Base-by-base conservation (phyloP, 2,329 filamentous ascomycete genomes). In the Stenocarpella maydis region DNA sequence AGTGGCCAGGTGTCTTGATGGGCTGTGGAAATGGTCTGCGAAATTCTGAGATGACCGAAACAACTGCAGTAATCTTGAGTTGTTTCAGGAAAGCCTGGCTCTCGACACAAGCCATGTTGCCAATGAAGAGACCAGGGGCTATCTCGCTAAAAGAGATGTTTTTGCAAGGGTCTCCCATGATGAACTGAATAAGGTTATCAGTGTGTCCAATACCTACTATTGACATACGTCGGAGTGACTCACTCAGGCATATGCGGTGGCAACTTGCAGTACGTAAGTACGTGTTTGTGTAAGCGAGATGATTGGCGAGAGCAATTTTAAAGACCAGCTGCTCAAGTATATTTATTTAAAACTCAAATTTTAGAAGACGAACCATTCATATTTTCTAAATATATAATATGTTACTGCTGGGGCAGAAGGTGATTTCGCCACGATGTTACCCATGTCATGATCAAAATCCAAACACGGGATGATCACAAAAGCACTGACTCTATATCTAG, bases 11-110 rank as follows among this genome's bases (percentile, higher is more conserved):
- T 53, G 49, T 3, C 45, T 26, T 65, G 21, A 7, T 4, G 39
- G 26, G 15, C 47, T 26, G n/a, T 1, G 47, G 61, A 28, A 52
- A 52, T 2, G 47, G 47, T 41, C 12, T 41, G 2, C 47, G 61
- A 26, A 19, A 9, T 0, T 34, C 8, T 14, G 61, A 52, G 6
- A 65, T 19, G 3, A 73, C 58, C 3, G 73, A 73, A 10, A 75
- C 68, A 14, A 75, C 67, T n/a, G 74, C 74, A 14, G 71, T 73
- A 43, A 75, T 73, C 21, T 31, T 43, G 65, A 28, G 28, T 10
- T 72, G 41, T n/a, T n/a, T 26, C n/a, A 70, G 53, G 14, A 74
- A 53, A 1, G 52, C 64, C 10, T 69, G 45, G 24, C 70, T 61
- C 45, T 68, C 58, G 8, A 41, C 41, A 1, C 69, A 68, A 7